These are phyloP conservation scores for Incumbomyces lentus DNA, from an alignment of 2,329 filamentous ascomycete genomes.

Conservation along the genomic window DNA sequence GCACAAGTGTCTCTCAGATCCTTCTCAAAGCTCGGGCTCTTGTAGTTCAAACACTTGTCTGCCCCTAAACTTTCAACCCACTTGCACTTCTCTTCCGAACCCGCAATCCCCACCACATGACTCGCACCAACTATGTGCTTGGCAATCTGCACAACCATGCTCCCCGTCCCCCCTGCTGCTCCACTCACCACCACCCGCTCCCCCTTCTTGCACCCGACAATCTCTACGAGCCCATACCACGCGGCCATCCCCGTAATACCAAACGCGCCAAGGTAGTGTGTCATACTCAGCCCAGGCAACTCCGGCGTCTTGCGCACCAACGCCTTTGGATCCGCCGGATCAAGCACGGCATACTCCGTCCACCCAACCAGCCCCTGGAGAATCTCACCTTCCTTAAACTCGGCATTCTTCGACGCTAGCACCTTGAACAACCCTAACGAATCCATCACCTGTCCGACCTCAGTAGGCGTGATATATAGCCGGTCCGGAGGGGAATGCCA, in stretches of 20 bases:
- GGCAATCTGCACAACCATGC: slow-evolving; percentile 39
- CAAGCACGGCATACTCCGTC: slow-evolving; percentile 34
- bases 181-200: slow-evolving; percentile 69
- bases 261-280: slow-evolving; percentile 34
- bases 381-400: slow-evolving; percentile 26
- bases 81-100: slow-evolving; percentile 55
- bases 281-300: slow-evolving; percentile 13
- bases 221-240: slow-evolving; percentile 61
- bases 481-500: slow-evolving; percentile 22
- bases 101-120: slow-evolving; percentile 54
- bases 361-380: slow-evolving; percentile 28
- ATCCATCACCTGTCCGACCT: slow-evolving; percentile 31
- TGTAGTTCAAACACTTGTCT: slow-evolving; percentile 53
- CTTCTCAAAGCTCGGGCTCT: slow-evolving; percentile 49
- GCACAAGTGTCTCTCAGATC: slow-evolving; percentile 13
- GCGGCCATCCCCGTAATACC: slow-evolving; percentile 51
- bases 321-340: slow-evolving; percentile 22
- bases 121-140: slow-evolving; percentile 55
- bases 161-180: slow-evolving; percentile 68
- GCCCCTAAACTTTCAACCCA: slow-evolving; percentile 59
- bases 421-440: slow-evolving; percentile 29
- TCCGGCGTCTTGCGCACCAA: slow-evolving; percentile 21
- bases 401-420: slow-evolving; percentile 26
- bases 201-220: slow-evolving; percentile 56
- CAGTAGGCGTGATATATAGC: slow-evolving; percentile 38